These are phyloP conservation scores for Hypericum perforatum DNA, from an alignment of 345 rosid genomes.

Conservation along the genomic window DNA sequence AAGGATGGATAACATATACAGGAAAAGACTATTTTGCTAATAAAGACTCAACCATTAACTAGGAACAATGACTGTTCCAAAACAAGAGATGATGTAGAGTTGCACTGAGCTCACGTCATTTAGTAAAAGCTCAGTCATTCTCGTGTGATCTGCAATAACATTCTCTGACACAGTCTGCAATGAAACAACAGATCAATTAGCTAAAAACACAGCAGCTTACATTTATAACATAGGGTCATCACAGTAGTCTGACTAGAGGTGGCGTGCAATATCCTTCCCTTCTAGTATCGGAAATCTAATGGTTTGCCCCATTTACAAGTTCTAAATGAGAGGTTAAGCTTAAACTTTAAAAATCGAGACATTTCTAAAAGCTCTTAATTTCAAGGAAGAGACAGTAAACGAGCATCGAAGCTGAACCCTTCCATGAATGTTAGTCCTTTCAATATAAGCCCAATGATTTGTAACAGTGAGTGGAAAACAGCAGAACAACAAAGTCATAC, in stretches of 20 bases:
- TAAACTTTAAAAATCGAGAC: no score
- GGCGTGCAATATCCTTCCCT: no score
- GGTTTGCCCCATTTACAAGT: no score
- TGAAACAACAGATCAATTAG: conserved; percentile 7
- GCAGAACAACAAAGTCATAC: no score
- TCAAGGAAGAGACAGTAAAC: no score
- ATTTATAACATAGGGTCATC: not conserved
- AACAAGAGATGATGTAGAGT: not conserved
- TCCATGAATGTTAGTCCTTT: no score
- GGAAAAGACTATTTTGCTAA: not conserved
- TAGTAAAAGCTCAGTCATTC: conserved; percentile 61
- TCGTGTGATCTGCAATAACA: conserved; percentile 88
- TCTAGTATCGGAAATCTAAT: no score
- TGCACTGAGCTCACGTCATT: conserved; percentile 57
- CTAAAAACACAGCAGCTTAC: not conserved
- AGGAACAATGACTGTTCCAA: not conserved
- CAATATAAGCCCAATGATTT: no score
- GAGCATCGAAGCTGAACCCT: no score
- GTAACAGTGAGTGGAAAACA: no score
- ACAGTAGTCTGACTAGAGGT: not conserved
- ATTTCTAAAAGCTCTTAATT: no score
- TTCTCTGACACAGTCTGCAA: conserved; percentile 77
- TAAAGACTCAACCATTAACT: not conserved
- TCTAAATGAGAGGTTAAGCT: no score
- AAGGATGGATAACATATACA: not conserved